Evolutionary conservation across 805 yeast genomes (phyloP), one percentile per base, ranked within the genome.

Genomic region (Saturnispora saitoi): DNA sequence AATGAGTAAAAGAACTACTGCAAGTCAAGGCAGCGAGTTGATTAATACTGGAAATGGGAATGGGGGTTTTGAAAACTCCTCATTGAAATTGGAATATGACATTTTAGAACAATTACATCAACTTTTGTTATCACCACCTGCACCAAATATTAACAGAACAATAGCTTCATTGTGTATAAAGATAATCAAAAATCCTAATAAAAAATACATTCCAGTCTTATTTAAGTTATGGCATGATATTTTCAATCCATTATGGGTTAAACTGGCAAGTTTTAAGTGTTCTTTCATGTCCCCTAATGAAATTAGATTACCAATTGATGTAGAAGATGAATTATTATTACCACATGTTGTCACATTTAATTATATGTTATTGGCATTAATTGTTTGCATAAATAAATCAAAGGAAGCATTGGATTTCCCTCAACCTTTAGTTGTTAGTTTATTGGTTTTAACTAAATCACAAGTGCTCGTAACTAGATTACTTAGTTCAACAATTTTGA

Each of bases 271-370:
- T 9, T 11, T 22, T 12, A 36, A 46, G n/a, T 20, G 41, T 29
- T 29, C 41, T 26, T 17, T 32, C 15, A 30, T 20, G 22, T 30
- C 31, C 14, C 24, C n/a, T 9, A 36, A 40, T 19, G 22, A 32
- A 10, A 30, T 39, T 19, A 29, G 40, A 11, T 15, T 46, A 15
- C 39, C 39, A 4, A 29, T 31, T 11, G 30, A 39, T 10, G 11
- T 46, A n/a, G 48, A 46, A 46, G 28, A 40, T 10, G n/a, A 36
- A 22, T 32, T 22, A 3, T 30, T 46, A 9, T 7, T 40, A n/a
- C 48, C 32, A 24, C 39, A 40, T 8, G 44, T 40, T 7, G 20
- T 46, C 28, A 20, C 24, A n/a, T 46, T 46, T 34, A 46, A 46
- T 41, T 28, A 46, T 22, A 31, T 46, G 6, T 6, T 46, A n/a